These are phyloP conservation scores for Candida smagusa DNA, from an alignment of 1,139 yeast genomes.

Conservation along the genomic window DNA sequence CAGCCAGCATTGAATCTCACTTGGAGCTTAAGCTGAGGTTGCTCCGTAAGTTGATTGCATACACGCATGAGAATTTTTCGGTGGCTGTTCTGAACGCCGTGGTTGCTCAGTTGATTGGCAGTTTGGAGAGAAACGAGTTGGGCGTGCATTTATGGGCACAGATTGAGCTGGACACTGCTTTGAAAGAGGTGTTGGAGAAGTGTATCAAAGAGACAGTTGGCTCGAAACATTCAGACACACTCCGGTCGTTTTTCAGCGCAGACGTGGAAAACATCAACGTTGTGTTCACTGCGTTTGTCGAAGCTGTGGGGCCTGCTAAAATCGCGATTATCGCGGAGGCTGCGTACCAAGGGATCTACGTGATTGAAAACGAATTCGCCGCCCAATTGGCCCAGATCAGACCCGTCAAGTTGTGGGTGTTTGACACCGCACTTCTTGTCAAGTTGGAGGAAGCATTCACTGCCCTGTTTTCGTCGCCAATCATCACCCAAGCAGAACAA, in stretches of 20 bases:
- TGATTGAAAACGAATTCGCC: conserved; percentile 38
- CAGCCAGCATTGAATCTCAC: conserved; percentile 26
- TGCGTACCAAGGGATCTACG: conserved; percentile 41
- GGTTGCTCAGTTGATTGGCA: conserved; percentile 35
- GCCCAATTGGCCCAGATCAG: conserved; percentile 17
- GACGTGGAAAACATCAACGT: conserved; percentile 32
- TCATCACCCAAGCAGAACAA: conserved; percentile 3
- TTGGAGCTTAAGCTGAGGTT: conserved; percentile 24
- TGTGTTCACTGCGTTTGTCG: conserved; percentile 34
- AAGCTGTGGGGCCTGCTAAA: conserved; percentile 23
- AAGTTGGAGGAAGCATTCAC: conserved; percentile 32
- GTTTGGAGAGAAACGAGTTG: conserved; percentile 57
- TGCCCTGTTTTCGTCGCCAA: conserved; percentile 5
- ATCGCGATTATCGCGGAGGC: conserved; percentile 31
- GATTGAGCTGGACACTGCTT: conserved; percentile 21
- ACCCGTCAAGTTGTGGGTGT: conserved; percentile 35
- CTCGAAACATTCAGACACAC: conserved; percentile 10
- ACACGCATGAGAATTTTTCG: conserved; percentile 46
- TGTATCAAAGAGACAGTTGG: conserved; percentile 11
- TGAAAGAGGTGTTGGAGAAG: conserved; percentile 15
- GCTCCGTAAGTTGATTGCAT: conserved; percentile 42
- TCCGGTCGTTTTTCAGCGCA: conserved; percentile 28
- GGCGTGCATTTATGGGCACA: conserved; percentile 49
- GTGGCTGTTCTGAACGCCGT: conserved; percentile 25
- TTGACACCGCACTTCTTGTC: conserved; percentile 34